Evolutionary conservation across 306 rosid genomes (phyloP).

Genomic region (Acacia confusa): DNA sequence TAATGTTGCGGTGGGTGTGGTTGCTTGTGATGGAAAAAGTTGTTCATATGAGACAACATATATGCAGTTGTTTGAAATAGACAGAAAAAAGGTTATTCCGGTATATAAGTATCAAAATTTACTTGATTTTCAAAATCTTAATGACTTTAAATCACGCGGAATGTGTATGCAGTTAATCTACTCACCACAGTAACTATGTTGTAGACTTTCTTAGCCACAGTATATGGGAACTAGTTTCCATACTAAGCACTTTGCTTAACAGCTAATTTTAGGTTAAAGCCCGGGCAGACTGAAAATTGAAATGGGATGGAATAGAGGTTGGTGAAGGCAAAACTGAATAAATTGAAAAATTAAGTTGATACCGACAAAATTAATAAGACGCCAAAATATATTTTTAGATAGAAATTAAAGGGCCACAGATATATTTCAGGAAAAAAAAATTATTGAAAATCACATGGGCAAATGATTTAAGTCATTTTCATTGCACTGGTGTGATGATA

Average conservation of each 20-base stretch:
- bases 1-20: not conserved
- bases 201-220: not conserved
- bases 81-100: constrained; percentile 33
- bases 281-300: not conserved
- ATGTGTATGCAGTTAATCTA: not conserved
- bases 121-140: constrained; percentile 25
- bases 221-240: too few relatives aligned
- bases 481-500: constrained; percentile 25
- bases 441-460: not conserved
- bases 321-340: not conserved
- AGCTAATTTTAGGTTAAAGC: not conserved
- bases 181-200: not conserved
- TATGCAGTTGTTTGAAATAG: constrained; percentile 42
- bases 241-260: too few relatives aligned
- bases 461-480: constrained; percentile 28
- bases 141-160: constrained; percentile 37
- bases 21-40: constrained; percentile 33
- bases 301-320: not conserved
- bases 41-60: constrained; percentile 32
- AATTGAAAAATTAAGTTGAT: not conserved
- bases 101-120: constrained; percentile 32
- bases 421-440: not conserved
- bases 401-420: not conserved
- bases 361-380: not conserved
- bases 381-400: not conserved